phyloP scores from a whole-genome alignment of 257 asterid genomes.

The Solanum paucissectum region DNA sequence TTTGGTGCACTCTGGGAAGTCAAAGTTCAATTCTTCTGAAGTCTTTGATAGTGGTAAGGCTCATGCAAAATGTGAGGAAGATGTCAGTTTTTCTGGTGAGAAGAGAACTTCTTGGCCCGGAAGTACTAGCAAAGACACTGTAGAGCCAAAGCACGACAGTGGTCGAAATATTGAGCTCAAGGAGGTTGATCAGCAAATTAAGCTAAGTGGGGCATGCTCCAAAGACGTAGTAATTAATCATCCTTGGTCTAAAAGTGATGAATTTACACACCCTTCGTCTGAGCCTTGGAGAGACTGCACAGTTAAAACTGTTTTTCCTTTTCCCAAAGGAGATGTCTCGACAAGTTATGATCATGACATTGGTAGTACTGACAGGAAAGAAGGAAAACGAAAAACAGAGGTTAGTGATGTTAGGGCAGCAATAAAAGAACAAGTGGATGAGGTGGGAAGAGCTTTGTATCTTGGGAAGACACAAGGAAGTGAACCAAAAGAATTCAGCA shows the following conservation, averaged over 20 bases:
- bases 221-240: constrained; percentile 36
- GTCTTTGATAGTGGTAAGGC: constrained; percentile 26
- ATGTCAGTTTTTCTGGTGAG: constrained; percentile 33
- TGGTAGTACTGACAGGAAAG: constrained; percentile 34
- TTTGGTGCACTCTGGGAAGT: constrained; percentile 45
- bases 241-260: constrained; percentile 43
- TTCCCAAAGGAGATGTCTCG: constrained; percentile 44
- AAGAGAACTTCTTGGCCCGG: constrained; percentile 49
- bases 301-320: constrained; percentile 60
- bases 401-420: constrained; percentile 43
- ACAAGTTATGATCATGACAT: constrained; percentile 42
- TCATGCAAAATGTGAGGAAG: constrained; percentile 31
- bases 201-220: constrained; percentile 20
- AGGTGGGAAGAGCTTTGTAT: constrained; percentile 71
- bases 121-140: constrained; percentile 30
- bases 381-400: constrained; percentile 51
- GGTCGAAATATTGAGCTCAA: constrained; percentile 38
- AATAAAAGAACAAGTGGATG: constrained; percentile 80
- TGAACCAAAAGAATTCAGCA: constrained; percentile 43
- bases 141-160: constrained; percentile 18
- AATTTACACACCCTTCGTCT: constrained; percentile 28
- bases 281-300: constrained; percentile 57
- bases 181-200: constrained; percentile 39
- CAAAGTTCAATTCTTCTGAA: constrained; percentile 29
- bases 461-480: constrained; percentile 52